A percentile compares a stretch with the other conserved stretches of the same genome.
Evolutionary conservation across 2,329 filamentous ascomycete genomes (phyloP).

Genomic region (Trichophyton schoenleinii): DNA sequence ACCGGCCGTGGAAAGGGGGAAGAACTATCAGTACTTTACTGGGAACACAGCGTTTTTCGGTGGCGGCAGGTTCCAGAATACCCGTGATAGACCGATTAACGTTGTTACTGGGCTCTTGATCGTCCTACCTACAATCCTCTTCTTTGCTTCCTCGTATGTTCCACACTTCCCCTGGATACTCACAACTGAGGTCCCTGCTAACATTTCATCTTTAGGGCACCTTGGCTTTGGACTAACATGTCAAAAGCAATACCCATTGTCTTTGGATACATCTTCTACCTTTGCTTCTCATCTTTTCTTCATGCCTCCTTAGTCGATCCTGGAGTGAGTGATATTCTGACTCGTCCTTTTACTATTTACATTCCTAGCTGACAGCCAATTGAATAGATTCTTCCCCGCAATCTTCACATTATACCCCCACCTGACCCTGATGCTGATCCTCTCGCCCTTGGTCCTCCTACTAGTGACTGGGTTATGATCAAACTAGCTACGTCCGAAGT

Average conservation of each 20-base stretch:
- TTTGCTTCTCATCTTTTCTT: slow-evolving; percentile 85
- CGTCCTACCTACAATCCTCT: slow-evolving; percentile 65
- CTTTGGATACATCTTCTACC: slow-evolving; percentile 81
- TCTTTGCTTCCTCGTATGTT: slow-evolving; percentile 65
- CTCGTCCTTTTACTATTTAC: background rate
- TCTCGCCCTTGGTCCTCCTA: slow-evolving; percentile 65
- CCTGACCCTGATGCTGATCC: slow-evolving; percentile 65
- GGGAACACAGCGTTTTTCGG: slow-evolving; percentile 87
- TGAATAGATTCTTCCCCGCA: slow-evolving; percentile 72
- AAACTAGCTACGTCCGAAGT: slow-evolving; percentile 61
- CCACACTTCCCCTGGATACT: background rate
- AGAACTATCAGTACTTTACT: slow-evolving; percentile 83
- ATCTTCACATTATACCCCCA: slow-evolving; percentile 79
- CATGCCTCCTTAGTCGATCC: slow-evolving; percentile 89
- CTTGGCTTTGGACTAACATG: slow-evolving; percentile 74
- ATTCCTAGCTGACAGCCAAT: background rate
- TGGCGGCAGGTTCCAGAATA: slow-evolving; percentile 77
- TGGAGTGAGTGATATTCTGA: slow-evolving; percentile 51
- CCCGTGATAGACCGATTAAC: slow-evolving; percentile 76
- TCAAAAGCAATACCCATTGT: slow-evolving; percentile 79
- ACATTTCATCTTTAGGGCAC: slow-evolving; percentile 39
- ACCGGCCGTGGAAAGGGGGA: slow-evolving; percentile 39
- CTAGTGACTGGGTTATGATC: slow-evolving; percentile 88
- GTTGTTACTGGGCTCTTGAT: slow-evolving; percentile 71
- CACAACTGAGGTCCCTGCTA: background rate